Evolutionary conservation across 2,329 filamentous ascomycete species (phyloP).

Genomic region (Epichloe typhina): DNA sequence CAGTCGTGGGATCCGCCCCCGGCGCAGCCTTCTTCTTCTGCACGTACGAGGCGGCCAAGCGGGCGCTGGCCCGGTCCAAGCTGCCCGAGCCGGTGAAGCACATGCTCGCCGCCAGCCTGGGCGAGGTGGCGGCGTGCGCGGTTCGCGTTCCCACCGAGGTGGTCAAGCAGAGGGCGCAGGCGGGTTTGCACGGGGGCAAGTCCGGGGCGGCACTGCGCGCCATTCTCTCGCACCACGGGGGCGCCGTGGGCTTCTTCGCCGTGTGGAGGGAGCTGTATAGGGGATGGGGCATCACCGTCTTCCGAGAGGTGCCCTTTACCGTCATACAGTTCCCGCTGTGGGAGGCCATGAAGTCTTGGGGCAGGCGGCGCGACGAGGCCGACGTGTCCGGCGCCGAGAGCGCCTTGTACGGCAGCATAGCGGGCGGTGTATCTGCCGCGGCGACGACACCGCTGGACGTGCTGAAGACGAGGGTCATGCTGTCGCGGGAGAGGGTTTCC

Average conservation of each 20-base stretch:
- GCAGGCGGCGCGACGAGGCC: slow-evolving; percentile 4
- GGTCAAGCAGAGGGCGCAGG: slow-evolving; percentile 92
- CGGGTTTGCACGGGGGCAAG: slow-evolving; percentile 62
- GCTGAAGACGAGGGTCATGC: slow-evolving; percentile 92
- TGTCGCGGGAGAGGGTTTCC: slow-evolving; percentile 55
- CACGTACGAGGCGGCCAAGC: slow-evolving; percentile 72
- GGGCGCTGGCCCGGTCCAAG: slow-evolving; percentile 22
- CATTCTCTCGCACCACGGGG: slow-evolving; percentile 44
- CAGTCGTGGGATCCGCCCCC: slow-evolving; percentile 81
- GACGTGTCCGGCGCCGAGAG: slow-evolving; percentile 62
- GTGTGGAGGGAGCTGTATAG: slow-evolving; percentile 81
- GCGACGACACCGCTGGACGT: slow-evolving; percentile 91
- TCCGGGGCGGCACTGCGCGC: slow-evolving; percentile 53
- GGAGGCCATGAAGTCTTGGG: slow-evolving; percentile 78
- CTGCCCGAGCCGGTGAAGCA: slow-evolving; percentile 38
- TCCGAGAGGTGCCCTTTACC: slow-evolving; percentile 94
- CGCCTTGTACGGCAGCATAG: slow-evolving; percentile 69
- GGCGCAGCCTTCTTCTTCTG: slow-evolving; percentile 96
- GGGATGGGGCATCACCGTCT: slow-evolving; percentile 83
- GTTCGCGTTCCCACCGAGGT: slow-evolving; percentile 93
- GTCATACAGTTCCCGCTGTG: slow-evolving; percentile 95
- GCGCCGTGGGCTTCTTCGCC: slow-evolving; percentile 30
- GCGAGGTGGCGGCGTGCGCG: slow-evolving; percentile 84
- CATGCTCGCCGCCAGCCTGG: slow-evolving; percentile 74
- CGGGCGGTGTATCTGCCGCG: slow-evolving; percentile 75